Evolutionary conservation across 768 basidiomycete species (phyloP).

Genomic region (Kwoniella europaea): DNA sequence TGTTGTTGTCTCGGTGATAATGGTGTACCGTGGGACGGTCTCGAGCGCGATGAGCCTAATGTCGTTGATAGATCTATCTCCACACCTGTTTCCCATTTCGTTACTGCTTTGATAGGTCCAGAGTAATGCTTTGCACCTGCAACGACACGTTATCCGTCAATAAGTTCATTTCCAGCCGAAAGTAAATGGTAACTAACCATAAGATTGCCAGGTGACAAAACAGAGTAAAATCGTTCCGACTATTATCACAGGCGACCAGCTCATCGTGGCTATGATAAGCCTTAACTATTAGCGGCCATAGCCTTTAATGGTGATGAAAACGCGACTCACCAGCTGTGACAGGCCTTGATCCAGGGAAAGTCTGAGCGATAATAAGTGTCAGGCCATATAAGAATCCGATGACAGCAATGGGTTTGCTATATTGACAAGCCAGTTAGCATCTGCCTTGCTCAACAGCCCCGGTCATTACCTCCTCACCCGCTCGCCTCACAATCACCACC

Average conservation of each 20-base stretch:
- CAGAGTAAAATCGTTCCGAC: slow-evolving; percentile 51
- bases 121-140: slow-evolving; percentile 56
- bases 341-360: slow-evolving; percentile 53
- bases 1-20: background rate
- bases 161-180: no score
- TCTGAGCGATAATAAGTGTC: slow-evolving; percentile 51
- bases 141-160: no score
- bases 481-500: no score
- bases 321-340: slow-evolving; percentile 49
- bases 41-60: slow-evolving; percentile 35
- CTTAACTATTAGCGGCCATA: background rate
- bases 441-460: no score
- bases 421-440: no score
- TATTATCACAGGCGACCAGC: slow-evolving; percentile 57
- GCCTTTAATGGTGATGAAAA: background rate
- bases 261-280: slow-evolving; percentile 42
- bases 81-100: slow-evolving; percentile 60
- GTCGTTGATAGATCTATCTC: slow-evolving; percentile 58
- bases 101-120: slow-evolving; percentile 59
- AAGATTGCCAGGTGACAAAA: slow-evolving; percentile 57
- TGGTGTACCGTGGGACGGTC: slow-evolving; percentile 11
- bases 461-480: no score
- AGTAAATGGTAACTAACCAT: slow-evolving; percentile 47
- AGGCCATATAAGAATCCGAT: slow-evolving; percentile 39
- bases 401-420: slow-evolving; percentile 47